Base-by-base conservation (phyloP, 2,329 filamentous ascomycete species). In the Epichloe sibirici region DNA sequence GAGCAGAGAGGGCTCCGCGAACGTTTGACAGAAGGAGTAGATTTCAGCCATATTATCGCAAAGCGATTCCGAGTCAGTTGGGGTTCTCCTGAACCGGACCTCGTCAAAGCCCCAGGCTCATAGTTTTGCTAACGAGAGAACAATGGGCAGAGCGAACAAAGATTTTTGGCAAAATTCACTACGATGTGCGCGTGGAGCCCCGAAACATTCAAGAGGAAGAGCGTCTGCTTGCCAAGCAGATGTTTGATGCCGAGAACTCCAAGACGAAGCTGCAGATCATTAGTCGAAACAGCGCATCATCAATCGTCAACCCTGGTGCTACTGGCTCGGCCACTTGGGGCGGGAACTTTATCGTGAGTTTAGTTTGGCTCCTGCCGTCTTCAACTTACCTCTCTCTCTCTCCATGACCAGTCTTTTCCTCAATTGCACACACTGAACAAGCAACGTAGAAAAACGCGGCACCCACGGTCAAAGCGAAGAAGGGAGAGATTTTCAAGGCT, bases 111-210 rank as follows among this genome's bases (percentile, higher is more conserved):
- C 15, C 4, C 4, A 3, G 17, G n/a, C 1, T 12, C 17, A 21
- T 21, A 15, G 31, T 9, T 37, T 17, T 51, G 51, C 61, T 68
- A 50, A 69, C 51, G 9, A 28, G n/a, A 23, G 8, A 21, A 11
- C 6, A 5, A n/a, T 39, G 47, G 25, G 23, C 65, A 86, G 88
- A 95, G 68, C 85, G 88, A 66, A 95, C 89, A 6, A 82, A 81
- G 28, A 73, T 95, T 8, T 77, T 81, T 31, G 88, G 86, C 45
- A 82, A 78, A 53, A 79, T 94, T 54, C 77, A 77, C 51, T 86
- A 90, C 60, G 89, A 95, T 65, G 76, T 90, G 53, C 85, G 83
- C 58, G 85, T 85, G 59, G 78, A 85, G 46, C 85, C 87, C 0
- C 79, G 86, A 28, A 80, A 85, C 61, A 87, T 88, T 53, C 77